Evolutionary conservation across 1,284 basidiomycete genomes (phyloP), one percentile per base, ranked within the genome.

Genomic region (Ceratobasidium sp.): DNA sequence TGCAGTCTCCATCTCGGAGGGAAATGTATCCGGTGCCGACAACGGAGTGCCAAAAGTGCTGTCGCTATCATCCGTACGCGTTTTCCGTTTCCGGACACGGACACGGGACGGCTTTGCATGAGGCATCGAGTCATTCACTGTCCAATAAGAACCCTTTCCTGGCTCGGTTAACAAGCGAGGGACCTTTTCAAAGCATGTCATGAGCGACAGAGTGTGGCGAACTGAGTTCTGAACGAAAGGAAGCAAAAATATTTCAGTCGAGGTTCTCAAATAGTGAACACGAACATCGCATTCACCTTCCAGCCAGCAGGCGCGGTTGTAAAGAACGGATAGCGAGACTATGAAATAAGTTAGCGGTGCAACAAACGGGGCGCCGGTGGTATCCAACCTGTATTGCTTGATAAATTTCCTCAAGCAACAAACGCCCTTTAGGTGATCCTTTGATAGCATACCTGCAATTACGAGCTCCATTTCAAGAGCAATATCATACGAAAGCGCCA

Each of bases 161-260:
- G 92, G 88, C 77, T 95, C 94, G 18, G 93, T 94, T 70, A 94
- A 84, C 16, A 94, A 92, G 21, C 94, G 88, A 1, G 94, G 88
- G 12, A 95, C 91, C 80, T 95, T 95, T 80, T 95, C 90, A 79
- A 96, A 96, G 77, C 93, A 95, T 74, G 94, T 93, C 79, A 96
- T 96, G 75, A 96, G 85, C 8, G 93, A 95, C 23, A 97, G 85
- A 77, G 96, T 96, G 82, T 96, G 95, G 60, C 95, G 89, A 76
- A 97, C 94, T 49, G 95, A 96, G 80, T 96, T 96, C 90, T 97
- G 78, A 33, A 14, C 14, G 18, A 38, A 25, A 46, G 36, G 9
- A 4, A 9, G n/a, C 36, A 44, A 56, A 40, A 23, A 40, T 33
- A 23, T 44, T 40, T 59, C 40, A 60, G 44, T 16, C 23, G 21